These are phyloP conservation scores for Myriosclerotinia duriaeana DNA, from an alignment of 2,329 filamentous ascomycete genomes.

Conservation along the genomic window DNA sequence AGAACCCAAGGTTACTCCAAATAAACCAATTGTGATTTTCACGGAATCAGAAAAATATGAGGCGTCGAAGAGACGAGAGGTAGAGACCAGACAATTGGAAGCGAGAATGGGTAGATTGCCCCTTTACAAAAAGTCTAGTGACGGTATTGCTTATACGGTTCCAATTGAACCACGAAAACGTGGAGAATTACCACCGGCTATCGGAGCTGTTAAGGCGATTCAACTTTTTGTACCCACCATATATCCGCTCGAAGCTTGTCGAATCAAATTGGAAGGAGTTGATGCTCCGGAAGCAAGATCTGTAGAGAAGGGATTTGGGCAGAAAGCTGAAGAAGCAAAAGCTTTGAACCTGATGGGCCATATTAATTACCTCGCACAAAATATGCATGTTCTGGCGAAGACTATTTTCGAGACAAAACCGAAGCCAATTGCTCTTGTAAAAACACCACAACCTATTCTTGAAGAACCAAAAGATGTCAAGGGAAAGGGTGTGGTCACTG, in stretches of 20 bases:
- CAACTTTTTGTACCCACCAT: slow-evolving; percentile 68
- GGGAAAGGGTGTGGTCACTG: slow-evolving; percentile 31
- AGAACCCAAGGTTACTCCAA: slow-evolving; percentile 21
- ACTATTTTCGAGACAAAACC: slow-evolving; percentile 44
- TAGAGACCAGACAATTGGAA: slow-evolving; percentile 71
- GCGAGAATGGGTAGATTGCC: slow-evolving; percentile 68
- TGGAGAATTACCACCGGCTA: slow-evolving; percentile 57
- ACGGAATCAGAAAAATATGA: slow-evolving; percentile 59
- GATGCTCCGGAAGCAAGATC: slow-evolving; percentile 58
- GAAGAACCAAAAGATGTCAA: slow-evolving; percentile 16
- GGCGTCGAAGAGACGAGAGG: slow-evolving; percentile 62
- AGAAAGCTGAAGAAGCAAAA: slow-evolving; percentile 55
- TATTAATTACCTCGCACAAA: slow-evolving; percentile 71
- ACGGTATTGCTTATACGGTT: slow-evolving; percentile 69
- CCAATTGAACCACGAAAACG: slow-evolving; percentile 66
- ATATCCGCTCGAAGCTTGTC: slow-evolving; percentile 69
- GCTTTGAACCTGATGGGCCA: slow-evolving; percentile 68
- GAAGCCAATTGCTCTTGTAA: slow-evolving; percentile 22
- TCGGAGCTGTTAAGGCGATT: slow-evolving; percentile 62
- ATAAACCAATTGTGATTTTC: slow-evolving; percentile 42
- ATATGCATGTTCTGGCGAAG: slow-evolving; percentile 66
- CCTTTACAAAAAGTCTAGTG: slow-evolving; percentile 65
- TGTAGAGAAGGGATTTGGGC: slow-evolving; percentile 64
- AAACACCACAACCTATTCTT: background rate
- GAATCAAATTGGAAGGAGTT: slow-evolving; percentile 64